A percentile compares a stretch with the other conserved stretches of the same genome.
Evolutionary conservation across 495 filamentous ascomycete species (phyloP).

Genomic region (Podospora conica): DNA sequence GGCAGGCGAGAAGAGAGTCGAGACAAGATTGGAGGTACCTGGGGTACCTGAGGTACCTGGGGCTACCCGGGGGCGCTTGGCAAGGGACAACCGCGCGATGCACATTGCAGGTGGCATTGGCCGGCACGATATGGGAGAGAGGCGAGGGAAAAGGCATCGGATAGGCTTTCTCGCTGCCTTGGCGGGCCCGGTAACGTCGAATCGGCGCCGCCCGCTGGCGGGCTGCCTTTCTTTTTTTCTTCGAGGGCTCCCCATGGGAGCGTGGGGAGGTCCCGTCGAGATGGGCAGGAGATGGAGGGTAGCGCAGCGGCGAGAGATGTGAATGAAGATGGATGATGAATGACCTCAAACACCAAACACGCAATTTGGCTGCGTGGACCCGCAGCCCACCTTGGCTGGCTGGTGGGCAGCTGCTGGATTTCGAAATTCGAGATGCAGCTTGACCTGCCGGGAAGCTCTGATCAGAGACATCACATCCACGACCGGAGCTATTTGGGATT

Average conservation of each 20-base stretch:
- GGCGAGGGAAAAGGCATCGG: background rate
- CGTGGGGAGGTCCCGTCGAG: background rate
- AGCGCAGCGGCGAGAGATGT: background rate
- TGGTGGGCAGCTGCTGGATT: background rate
- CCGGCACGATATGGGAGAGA: background rate
- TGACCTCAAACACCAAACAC: background rate
- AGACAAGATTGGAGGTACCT: background rate
- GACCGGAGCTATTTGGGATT: background rate
- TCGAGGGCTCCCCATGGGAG: background rate
- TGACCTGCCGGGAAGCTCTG: background rate
- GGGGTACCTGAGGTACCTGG: background rate
- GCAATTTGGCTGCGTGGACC: background rate
- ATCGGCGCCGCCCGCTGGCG: background rate
- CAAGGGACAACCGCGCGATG: background rate
- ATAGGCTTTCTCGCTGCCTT: slow-evolving; percentile 9
- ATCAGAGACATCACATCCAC: background rate
- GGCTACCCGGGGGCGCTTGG: background rate
- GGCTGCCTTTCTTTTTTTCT: background rate
- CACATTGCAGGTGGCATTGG: slow-evolving; percentile 3
- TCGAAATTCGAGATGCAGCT: background rate
- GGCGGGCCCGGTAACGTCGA: slow-evolving; percentile 1
- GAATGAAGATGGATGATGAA: background rate
- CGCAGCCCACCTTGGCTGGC: background rate
- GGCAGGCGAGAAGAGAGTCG: background rate
- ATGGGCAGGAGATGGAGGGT: background rate